Conservation (phyloP, 352 stramenopile species). For the Phytophthora vignae region DNA sequence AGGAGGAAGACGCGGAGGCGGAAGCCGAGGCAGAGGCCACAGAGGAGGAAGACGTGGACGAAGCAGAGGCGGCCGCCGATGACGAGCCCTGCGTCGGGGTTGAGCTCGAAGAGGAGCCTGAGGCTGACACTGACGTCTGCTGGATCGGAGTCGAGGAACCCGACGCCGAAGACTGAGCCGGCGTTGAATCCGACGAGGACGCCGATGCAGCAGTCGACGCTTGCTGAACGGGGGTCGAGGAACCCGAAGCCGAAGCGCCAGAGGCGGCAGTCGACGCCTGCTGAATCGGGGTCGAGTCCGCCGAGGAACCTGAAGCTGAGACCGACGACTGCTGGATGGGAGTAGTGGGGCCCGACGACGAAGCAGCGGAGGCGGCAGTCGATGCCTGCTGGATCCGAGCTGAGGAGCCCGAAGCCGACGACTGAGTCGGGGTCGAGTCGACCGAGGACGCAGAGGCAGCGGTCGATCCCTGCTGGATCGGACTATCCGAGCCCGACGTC, state of each 20-base stretch:
- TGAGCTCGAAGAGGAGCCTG: constrained; percentile 3
- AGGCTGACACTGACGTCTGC: constrained; percentile 2
- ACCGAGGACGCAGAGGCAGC: background rate
- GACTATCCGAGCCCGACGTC: background rate
- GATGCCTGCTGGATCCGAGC: constrained; percentile 1
- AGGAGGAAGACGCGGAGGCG: constrained; percentile 9
- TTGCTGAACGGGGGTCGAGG: background rate
- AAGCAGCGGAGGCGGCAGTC: constrained; percentile 10
- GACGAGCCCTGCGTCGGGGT: background rate
- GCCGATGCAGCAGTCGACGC: constrained; percentile 1
- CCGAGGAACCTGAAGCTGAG: constrained; percentile 2
- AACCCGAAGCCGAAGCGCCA: constrained; percentile 3
- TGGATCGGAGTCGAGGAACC: background rate
- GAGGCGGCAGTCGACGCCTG: constrained; percentile 2
- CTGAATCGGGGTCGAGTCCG: background rate
- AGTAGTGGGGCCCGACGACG: background rate
- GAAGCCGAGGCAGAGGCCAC: constrained; percentile 8
- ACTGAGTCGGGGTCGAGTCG: background rate
- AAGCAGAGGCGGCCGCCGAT: constrained; percentile 11
- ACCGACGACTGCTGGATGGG: constrained; percentile 6
- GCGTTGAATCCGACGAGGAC: constrained; percentile 5
- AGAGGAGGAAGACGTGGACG: constrained; percentile 1
- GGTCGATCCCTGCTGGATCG: constrained; percentile 7
- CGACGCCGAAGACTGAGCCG: background rate
- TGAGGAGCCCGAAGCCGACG: background rate